Evolutionary conservation across 441 rosid genomes (phyloP).

Genomic region (Metrosideros polymorpha): DNA sequence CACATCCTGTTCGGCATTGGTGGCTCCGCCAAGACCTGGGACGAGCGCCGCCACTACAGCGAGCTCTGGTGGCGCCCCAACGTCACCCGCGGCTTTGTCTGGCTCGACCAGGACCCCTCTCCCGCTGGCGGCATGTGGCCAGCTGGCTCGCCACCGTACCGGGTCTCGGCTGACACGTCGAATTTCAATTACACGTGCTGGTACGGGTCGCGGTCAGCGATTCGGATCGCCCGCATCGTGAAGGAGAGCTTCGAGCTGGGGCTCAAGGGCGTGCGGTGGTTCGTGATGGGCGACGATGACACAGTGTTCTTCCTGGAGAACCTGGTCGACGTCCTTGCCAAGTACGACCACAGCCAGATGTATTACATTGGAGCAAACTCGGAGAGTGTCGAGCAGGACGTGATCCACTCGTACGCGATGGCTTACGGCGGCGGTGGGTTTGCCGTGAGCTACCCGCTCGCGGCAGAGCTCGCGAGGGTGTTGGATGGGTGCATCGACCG

Average conservation of each 20-base stretch:
- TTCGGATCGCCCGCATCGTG: conserved; percentile 67
- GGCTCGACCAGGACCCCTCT: conserved; percentile 61
- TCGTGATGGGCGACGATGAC: conserved; percentile 16
- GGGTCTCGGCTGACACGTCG: conserved; percentile 58
- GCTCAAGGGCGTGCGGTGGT: conserved; percentile 2
- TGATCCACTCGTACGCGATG: conserved; percentile 63
- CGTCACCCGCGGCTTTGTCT: conserved; percentile 54
- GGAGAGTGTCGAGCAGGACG: conserved; percentile 75
- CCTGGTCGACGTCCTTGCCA: neutral
- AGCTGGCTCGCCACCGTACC: conserved; percentile 36
- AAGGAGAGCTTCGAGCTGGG: conserved; percentile 37
- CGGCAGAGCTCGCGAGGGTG: conserved; percentile 31
- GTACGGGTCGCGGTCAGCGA: conserved; percentile 67
- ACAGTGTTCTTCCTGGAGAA: conserved; percentile 7
- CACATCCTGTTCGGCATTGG: conserved; percentile 70
- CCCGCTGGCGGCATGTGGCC: conserved; percentile 18
- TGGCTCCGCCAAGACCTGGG: conserved; percentile 78
- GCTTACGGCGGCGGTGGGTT: conserved; percentile 94
- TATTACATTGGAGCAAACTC: conserved; percentile 36
- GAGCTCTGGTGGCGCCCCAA: conserved; percentile 78
- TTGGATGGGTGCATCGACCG: conserved; percentile 71
- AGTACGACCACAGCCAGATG: conserved; percentile 4
- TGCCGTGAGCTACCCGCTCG: conserved; percentile 59
- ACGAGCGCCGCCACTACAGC: conserved; percentile 42
- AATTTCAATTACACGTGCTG: conserved; percentile 49